Evolutionary conservation across 352 stramenopile species (phyloP).

Genomic region (Phytophthora tentaculata): DNA sequence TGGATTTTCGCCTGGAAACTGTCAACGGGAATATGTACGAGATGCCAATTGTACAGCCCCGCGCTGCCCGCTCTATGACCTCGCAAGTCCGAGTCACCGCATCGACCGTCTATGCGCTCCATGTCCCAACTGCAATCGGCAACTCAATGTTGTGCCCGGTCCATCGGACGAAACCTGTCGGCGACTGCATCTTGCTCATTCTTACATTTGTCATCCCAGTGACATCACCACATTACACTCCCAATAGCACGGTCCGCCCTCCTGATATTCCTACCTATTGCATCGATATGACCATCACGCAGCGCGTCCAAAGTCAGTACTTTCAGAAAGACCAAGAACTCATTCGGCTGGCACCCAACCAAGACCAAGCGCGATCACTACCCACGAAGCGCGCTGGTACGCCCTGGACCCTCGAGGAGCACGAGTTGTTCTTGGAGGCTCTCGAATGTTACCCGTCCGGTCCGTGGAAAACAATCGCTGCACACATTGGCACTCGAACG

Average conservation of each 20-base stretch:
- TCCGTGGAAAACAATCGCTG: constrained; percentile 50
- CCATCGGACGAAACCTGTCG: constrained; percentile 13
- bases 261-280: constrained; percentile 6
- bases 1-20: constrained; percentile 32
- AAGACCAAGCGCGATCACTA: constrained; percentile 40
- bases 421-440: constrained; percentile 44
- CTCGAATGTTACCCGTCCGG: constrained; percentile 46
- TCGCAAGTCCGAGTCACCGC: constrained; percentile 13
- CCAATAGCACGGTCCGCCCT: constrained; percentile 6
- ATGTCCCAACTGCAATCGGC: constrained; percentile 37
- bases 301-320: constrained; percentile 45
- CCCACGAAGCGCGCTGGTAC: constrained; percentile 38
- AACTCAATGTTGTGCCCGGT: constrained; percentile 25
- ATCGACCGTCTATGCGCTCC: constrained; percentile 27
- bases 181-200: constrained; percentile 28
- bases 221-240: constrained; percentile 22
- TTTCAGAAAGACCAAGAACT: constrained; percentile 47
- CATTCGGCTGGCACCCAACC: constrained; percentile 41
- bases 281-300: constrained; percentile 38
- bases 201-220: constrained; percentile 38
- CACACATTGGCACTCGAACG: constrained; percentile 62
- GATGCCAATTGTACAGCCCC: constrained; percentile 7
- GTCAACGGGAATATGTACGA: background rate
- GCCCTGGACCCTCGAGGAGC: constrained; percentile 44
- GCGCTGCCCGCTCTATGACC: constrained; percentile 22